These are phyloP conservation scores for Kwoniella bestiolae DNA, from an alignment of 768 basidiomycete species.

Conservation along the genomic window DNA sequence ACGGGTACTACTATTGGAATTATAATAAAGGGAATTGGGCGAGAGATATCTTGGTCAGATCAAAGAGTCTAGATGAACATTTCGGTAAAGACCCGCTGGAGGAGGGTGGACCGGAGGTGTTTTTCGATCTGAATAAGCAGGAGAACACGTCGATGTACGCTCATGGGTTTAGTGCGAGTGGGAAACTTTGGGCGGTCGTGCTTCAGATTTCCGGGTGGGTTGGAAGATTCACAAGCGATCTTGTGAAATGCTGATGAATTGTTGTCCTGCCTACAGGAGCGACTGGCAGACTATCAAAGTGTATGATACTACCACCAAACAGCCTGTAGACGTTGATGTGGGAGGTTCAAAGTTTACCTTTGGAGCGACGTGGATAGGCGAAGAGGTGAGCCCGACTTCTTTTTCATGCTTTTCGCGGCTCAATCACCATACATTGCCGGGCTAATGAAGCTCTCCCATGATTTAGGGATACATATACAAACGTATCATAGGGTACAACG, in stretches of 20 bases:
- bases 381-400: background rate
- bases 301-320: constrained; percentile 16
- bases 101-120: constrained; percentile 18
- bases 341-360: constrained; percentile 27
- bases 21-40: constrained; percentile 19
- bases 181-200: constrained; percentile 16
- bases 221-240: too few relatives aligned
- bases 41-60: constrained; percentile 25
- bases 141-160: constrained; percentile 22
- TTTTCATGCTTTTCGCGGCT: background rate
- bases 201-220: constrained; percentile 23
- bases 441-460: background rate
- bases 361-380: constrained; percentile 21
- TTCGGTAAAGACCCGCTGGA: constrained; percentile 16
- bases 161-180: constrained; percentile 20
- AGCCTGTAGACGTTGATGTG: constrained; percentile 23
- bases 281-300: constrained; percentile 25
- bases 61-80: constrained; percentile 13
- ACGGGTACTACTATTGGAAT: constrained; percentile 27
- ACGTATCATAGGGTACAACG: constrained; percentile 7
- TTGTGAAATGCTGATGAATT: too few relatives aligned
- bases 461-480: constrained; percentile 26
- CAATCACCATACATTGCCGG: background rate
- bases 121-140: constrained; percentile 25
- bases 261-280: constrained; percentile 14